Conservation (phyloP, 306 rosid species). For the Dalbergia cultrata region DNA sequence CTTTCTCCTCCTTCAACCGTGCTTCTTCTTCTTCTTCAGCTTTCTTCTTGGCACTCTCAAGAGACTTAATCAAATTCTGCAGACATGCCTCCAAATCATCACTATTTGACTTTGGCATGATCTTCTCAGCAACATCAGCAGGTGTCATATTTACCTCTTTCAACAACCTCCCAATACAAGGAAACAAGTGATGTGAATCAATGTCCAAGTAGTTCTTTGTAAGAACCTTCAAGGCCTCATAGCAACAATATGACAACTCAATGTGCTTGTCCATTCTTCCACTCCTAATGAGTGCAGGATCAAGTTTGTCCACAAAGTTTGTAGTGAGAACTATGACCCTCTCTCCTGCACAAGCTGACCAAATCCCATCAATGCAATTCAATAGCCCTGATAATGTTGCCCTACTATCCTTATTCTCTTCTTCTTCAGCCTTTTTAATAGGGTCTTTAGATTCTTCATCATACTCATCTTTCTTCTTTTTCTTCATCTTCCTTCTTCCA, state of each 20-base stretch:
- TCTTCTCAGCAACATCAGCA: conserved; percentile 58
- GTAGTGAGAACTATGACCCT: conserved; percentile 52
- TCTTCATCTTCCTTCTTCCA: conserved; percentile 43
- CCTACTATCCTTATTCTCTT: conserved; percentile 41
- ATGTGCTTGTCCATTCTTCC: conserved; percentile 54
- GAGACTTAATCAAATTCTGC: conserved; percentile 45
- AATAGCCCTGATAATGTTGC: conserved; percentile 49
- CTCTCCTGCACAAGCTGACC: conserved; percentile 53
- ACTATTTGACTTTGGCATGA: conserved; percentile 45
- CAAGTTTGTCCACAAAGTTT: conserved; percentile 49
- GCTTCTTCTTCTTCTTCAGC: neutral
- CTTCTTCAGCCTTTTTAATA: conserved; percentile 39
- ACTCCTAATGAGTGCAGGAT: conserved; percentile 53
- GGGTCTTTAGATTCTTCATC: conserved; percentile 40
- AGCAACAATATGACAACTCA: conserved; percentile 43
- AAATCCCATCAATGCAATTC: conserved; percentile 55
- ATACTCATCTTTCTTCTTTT: conserved; percentile 21
- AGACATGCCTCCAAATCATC: conserved; percentile 44
- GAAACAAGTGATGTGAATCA: conserved; percentile 35
- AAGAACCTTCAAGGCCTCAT: conserved; percentile 51
- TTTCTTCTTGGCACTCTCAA: conserved; percentile 34
- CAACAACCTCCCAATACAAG: conserved; percentile 33
- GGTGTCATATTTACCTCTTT: conserved; percentile 36
- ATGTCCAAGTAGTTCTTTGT: conserved; percentile 48
- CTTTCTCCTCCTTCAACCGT: conserved; percentile 33